phyloP scores from a whole-genome alignment of 2,329 filamentous ascomycete species.

The Alternaria metachromatica region DNA sequence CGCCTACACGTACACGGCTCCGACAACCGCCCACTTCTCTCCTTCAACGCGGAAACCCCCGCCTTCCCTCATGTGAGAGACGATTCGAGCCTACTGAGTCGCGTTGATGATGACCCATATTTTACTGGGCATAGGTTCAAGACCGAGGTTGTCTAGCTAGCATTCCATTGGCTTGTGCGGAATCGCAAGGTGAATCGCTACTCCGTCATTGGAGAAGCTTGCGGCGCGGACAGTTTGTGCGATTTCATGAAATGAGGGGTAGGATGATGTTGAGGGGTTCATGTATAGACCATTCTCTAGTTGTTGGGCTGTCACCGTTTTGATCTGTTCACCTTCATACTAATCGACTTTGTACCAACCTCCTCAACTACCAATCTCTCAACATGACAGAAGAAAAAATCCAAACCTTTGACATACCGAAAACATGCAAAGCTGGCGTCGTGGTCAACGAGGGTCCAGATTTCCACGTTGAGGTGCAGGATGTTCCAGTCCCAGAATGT shows the following conservation, averaged over 20 bases:
- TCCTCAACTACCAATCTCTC: neutral
- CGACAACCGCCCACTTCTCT: neutral
- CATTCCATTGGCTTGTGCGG: neutral
- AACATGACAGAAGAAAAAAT: conserved; percentile 36
- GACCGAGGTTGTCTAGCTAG: neutral
- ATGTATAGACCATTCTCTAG: neutral
- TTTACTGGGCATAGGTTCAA: neutral
- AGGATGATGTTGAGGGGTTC: conserved; percentile 7
- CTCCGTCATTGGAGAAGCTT: neutral
- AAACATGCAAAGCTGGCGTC: conserved; percentile 60
- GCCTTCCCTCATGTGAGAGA: neutral
- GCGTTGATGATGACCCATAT: neutral
- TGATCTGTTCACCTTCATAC: neutral
- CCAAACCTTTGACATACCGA: conserved; percentile 52
- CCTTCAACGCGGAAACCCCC: neutral
- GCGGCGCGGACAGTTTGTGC: neutral
- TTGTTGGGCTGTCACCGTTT: neutral
- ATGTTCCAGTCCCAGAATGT: conserved; percentile 56
- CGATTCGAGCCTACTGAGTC: neutral
- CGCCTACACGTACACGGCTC: neutral
- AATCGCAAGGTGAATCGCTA: neutral
- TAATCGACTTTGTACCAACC: neutral
- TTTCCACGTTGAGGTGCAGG: conserved; percentile 56
- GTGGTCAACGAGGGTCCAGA: conserved; percentile 60
- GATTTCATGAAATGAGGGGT: neutral